phyloP scores from a whole-genome alignment of 305 asterid genomes.

The Nicotiana rustica region DNA sequence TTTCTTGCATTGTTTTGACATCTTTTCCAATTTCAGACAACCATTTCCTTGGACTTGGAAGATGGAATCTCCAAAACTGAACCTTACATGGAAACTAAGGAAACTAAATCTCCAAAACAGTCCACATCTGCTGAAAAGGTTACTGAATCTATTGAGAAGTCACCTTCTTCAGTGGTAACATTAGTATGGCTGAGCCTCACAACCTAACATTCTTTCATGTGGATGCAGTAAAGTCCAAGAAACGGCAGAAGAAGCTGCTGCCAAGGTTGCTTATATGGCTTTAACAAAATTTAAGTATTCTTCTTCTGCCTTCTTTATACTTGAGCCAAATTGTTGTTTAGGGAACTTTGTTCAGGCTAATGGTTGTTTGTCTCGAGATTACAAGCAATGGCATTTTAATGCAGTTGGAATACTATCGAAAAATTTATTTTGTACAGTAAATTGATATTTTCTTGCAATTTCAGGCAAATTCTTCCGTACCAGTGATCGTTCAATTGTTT shows the following conservation, averaged over 20 bases:
- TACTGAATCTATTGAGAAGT: no score
- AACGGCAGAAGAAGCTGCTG: conserved; percentile 46
- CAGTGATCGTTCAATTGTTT: background rate
- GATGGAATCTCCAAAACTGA: no score
- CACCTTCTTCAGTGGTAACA: no score
- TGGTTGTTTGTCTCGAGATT: background rate
- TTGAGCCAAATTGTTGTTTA: background rate
- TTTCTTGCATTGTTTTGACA: no score
- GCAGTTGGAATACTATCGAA: conserved; percentile 3
- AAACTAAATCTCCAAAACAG: no score
- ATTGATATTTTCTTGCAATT: background rate
- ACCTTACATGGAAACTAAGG: no score
- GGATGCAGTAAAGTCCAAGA: conserved; percentile 48
- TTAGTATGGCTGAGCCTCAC: no score
- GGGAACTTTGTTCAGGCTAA: no score
- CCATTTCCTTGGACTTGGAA: no score
- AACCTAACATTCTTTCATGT: conserved; percentile 8
- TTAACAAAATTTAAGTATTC: conserved; percentile 28
- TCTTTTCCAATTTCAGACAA: no score
- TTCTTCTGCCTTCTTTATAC: background rate
- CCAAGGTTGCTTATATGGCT: conserved; percentile 58
- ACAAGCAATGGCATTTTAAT: background rate
- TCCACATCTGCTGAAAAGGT: no score
- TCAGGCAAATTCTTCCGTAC: conserved; percentile 20
- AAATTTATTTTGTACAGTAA: background rate